A percentile compares a stretch with the other conserved stretches of the same genome.
Evolutionary conservation across 2,329 filamentous ascomycete species (phyloP).

Genomic region (Calonectria naviculata): DNA sequence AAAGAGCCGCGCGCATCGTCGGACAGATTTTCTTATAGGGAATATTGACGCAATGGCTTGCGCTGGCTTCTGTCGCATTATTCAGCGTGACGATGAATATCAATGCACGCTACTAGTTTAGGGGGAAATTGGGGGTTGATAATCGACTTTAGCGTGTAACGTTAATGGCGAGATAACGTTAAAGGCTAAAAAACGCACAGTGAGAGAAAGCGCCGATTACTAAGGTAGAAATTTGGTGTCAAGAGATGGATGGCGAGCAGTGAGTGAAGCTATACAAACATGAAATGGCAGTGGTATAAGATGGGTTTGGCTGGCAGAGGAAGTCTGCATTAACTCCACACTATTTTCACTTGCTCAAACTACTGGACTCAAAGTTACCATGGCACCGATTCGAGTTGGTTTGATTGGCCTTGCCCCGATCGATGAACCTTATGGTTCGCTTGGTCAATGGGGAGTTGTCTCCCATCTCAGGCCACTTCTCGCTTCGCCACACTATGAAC

Average conservation of each 20-base stretch:
- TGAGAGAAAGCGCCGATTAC: background rate
- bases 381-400: slow-evolving; percentile 29
- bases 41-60: too few relatives aligned
- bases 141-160: background rate
- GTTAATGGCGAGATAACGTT: background rate
- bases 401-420: slow-evolving; percentile 30
- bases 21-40: background rate
- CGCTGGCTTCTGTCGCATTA: background rate
- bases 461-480: slow-evolving; percentile 60
- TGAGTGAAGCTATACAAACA: background rate
- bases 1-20: background rate
- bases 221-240: background rate
- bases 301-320: too few relatives aligned
- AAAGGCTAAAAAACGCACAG: background rate
- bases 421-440: background rate
- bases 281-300: background rate
- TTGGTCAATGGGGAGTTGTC: slow-evolving; percentile 59
- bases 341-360: background rate
- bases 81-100: background rate
- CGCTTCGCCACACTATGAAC: slow-evolving; percentile 53
- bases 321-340: background rate
- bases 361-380: background rate
- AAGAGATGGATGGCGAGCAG: background rate
- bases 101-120: background rate
- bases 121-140: background rate